Conservation (phyloP, 257 asterid genomes). For the Solanum habrochaites region DNA sequence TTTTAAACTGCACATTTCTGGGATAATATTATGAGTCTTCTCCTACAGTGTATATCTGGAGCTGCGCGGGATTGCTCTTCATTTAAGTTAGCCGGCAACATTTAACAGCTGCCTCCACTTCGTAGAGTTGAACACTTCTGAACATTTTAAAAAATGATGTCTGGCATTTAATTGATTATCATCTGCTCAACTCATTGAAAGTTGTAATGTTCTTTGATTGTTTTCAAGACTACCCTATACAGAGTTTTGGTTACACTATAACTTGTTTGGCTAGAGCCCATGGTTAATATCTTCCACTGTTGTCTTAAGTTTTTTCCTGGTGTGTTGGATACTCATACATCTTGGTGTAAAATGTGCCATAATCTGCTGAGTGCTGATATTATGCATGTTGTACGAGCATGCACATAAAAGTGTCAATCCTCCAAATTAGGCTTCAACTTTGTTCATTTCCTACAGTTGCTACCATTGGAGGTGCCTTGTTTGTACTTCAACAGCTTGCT, state of each 20-base stretch:
- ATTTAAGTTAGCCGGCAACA: background rate
- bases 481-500: conserved; percentile 72
- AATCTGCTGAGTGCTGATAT: background rate
- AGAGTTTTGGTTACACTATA: background rate
- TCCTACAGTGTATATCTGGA: background rate
- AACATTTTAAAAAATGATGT: background rate
- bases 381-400: background rate
- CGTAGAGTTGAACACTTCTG: background rate
- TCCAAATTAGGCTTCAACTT: background rate
- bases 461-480: conserved; percentile 68
- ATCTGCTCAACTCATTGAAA: background rate
- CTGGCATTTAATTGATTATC: background rate
- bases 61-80: background rate
- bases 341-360: background rate
- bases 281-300: background rate
- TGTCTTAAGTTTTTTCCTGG: background rate
- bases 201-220: background rate
- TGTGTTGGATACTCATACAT: background rate
- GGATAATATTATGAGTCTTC: background rate
- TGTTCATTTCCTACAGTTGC: conserved; percentile 51
- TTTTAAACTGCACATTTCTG: background rate
- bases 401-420: background rate
- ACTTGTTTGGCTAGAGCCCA: background rate
- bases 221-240: background rate
- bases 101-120: background rate